Percentiles rank a stretch among this genome's conserved stretches.
Conservation (phyloP, 495 filamentous ascomycete species). For the Neurospora sp. region DNA sequence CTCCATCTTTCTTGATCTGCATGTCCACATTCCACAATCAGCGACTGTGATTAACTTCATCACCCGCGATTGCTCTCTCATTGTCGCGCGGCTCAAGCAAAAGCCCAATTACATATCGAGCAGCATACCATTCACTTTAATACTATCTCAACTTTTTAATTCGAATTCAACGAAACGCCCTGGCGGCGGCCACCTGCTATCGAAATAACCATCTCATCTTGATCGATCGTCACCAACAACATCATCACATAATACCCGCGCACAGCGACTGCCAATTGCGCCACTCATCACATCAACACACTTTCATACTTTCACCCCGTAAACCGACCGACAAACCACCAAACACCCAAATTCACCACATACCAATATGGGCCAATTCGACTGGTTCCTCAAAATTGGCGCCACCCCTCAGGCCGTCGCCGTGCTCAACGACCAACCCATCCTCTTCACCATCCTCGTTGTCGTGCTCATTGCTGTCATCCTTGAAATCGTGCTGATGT, state of each 20-base stretch:
- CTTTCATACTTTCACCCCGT: neutral
- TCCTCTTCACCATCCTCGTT: slow-evolving; percentile 40
- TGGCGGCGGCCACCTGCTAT: neutral
- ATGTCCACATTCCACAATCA: neutral
- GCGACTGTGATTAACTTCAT: neutral
- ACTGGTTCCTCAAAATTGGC: slow-evolving; percentile 37
- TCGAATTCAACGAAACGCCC: neutral
- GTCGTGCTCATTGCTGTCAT: slow-evolving; percentile 34
- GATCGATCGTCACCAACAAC: neutral
- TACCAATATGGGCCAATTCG: slow-evolving; percentile 34
- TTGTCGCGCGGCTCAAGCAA: neutral
- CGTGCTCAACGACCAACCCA: slow-evolving; percentile 43
- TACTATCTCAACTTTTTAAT: neutral
- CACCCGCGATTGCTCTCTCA: neutral
- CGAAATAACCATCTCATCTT: neutral
- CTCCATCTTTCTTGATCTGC: neutral
- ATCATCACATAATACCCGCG: neutral
- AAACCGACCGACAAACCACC: neutral
- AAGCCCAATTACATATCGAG: neutral
- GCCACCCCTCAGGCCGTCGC: slow-evolving; percentile 39
- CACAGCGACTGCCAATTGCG: neutral
- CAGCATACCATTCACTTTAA: neutral
- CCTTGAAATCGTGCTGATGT: slow-evolving; percentile 31
- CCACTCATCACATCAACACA: neutral
- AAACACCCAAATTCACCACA: neutral